These are phyloP conservation scores for Melampsora abietis-canadensis DNA, from an alignment of 1,284 basidiomycete genomes.

Conservation along the genomic window DNA sequence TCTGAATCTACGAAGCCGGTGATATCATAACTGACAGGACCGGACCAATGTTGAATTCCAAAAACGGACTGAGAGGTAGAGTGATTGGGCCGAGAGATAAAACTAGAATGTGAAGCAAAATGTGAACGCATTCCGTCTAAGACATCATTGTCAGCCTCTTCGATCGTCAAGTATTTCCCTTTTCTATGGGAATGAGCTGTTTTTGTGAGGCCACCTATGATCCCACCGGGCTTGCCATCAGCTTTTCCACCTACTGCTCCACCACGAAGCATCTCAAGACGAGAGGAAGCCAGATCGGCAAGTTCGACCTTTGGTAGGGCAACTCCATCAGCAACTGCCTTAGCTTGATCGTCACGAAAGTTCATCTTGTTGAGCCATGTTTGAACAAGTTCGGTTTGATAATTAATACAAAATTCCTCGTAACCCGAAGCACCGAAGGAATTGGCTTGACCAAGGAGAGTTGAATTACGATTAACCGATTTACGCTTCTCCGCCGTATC, in stretches of 20 bases:
- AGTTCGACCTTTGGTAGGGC: conserved; percentile 63
- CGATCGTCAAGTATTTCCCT: conserved; percentile 67
- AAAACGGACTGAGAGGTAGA: conserved; percentile 60
- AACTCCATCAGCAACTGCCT: conserved; percentile 68
- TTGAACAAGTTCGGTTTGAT: conserved; percentile 75
- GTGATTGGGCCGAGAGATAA: conserved; percentile 57
- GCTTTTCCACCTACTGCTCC: conserved; percentile 65
- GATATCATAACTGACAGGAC: conserved; percentile 71
- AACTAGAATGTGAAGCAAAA: conserved; percentile 74
- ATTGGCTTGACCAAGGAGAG: conserved; percentile 13
- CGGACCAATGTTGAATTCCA: conserved; percentile 83
- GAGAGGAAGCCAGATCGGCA: conserved; percentile 74
- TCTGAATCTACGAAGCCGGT: conserved; percentile 75
- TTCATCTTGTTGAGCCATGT: conserved; percentile 69
- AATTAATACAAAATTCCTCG: conserved; percentile 85
- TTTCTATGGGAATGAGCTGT: conserved; percentile 69
- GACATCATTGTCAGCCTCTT: conserved; percentile 67
- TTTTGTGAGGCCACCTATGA: conserved; percentile 72
- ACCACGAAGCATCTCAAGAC: conserved; percentile 81
- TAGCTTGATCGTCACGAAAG: conserved; percentile 68
- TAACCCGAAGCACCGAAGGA: conserved; percentile 57
- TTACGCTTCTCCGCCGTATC: conserved; percentile 58
- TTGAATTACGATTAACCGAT: conserved; percentile 48
- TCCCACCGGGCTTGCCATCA: conserved; percentile 70
- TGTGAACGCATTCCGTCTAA: conserved; percentile 68